Conservation (phyloP, 2,329 filamentous ascomycete genomes). For the Hymenoscyphus infarciens region DNA sequence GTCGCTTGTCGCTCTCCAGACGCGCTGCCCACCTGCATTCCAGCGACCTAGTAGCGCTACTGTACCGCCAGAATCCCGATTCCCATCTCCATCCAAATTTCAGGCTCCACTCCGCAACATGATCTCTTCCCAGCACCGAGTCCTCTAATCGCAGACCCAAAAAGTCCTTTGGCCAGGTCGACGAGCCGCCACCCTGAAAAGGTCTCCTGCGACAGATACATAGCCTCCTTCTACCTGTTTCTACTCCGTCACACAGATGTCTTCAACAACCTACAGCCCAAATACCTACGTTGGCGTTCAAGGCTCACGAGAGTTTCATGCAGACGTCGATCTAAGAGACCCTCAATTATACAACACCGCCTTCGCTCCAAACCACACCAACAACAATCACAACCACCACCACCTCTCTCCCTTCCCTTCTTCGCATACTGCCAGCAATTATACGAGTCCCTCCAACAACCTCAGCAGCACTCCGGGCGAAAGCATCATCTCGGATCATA, state of each 20-base stretch:
- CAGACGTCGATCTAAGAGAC: constrained; percentile 25
- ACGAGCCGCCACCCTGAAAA: constrained; percentile 21
- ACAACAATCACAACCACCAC: constrained; percentile 12
- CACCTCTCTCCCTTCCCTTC: constrained; percentile 30
- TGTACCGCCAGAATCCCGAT: neutral
- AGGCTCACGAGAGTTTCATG: constrained; percentile 26
- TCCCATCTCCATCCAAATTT: neutral
- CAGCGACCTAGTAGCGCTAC: neutral
- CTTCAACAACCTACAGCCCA: constrained; percentile 30
- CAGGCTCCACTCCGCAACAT: constrained; percentile 17
- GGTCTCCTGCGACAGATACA: constrained; percentile 23
- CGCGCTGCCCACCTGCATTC: neutral
- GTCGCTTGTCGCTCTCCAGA: neutral
- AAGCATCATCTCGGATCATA: constrained; percentile 30
- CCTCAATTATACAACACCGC: constrained; percentile 22
- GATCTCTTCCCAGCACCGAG: constrained; percentile 25
- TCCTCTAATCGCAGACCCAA: constrained; percentile 24
- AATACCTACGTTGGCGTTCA: constrained; percentile 26
- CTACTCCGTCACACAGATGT: constrained; percentile 30
- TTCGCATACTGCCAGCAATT: constrained; percentile 31
- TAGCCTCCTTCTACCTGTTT: constrained; percentile 28
- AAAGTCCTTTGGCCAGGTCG: constrained; percentile 20
- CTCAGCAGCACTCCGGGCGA: constrained; percentile 29
- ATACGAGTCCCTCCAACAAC: constrained; percentile 31
- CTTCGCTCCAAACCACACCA: constrained; percentile 16